A percentile compares a stretch with the other conserved stretches of the same genome.
Evolutionary conservation across 192 early-diverging fungal species (phyloP).

Genomic region (Coemansia reversa): DNA sequence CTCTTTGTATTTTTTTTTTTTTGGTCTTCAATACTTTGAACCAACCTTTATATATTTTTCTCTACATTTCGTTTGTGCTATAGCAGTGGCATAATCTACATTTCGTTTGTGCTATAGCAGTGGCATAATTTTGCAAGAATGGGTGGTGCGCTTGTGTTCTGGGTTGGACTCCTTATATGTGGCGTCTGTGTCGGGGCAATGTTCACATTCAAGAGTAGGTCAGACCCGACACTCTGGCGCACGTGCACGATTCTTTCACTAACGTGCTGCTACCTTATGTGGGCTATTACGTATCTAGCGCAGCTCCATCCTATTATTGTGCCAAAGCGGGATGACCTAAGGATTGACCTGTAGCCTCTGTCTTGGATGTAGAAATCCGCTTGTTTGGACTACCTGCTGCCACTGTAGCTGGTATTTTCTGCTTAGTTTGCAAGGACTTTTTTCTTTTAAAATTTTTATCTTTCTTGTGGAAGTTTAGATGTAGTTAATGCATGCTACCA

Average conservation of each 20-base stretch:
- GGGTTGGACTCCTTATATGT: constrained; percentile 36
- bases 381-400: not conserved
- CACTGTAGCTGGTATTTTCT: not conserved
- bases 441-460: not conserved
- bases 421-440: not conserved
- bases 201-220: constrained; percentile 43
- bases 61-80: not conserved
- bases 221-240: constrained; percentile 54
- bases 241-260: constrained; percentile 50
- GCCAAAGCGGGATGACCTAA: constrained; percentile 70
- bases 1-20: no score
- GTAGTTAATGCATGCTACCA: not conserved
- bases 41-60: not conserved
- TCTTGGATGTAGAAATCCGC: not conserved
- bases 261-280: constrained; percentile 63
- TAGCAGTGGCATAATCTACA: no score
- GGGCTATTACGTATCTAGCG: constrained; percentile 86
- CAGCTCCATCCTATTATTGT: constrained; percentile 81
- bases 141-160: constrained; percentile 50
- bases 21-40: no score
- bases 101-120: not conserved
- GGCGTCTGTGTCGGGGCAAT: constrained; percentile 35
- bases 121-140: constrained; percentile 6
- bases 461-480: not conserved
- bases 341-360: constrained; percentile 43